These are phyloP conservation scores for Sporobolomyces phaffii DNA, from an alignment of 768 basidiomycete species.

Conservation along the genomic window DNA sequence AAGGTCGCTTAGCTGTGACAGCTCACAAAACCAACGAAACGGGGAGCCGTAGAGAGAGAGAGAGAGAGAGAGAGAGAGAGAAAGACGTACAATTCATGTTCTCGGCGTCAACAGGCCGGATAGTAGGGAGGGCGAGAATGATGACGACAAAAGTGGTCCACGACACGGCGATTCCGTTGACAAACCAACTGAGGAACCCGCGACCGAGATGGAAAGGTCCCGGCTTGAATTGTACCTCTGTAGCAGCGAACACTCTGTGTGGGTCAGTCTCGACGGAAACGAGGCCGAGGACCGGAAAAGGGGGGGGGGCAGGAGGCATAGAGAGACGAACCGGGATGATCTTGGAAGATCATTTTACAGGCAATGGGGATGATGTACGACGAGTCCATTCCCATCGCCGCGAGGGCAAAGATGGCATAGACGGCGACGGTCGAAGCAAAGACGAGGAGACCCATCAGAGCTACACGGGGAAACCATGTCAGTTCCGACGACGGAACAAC, in stretches of 20 bases:
- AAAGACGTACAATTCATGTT: conserved; percentile 41
- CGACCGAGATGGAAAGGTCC: conserved; percentile 46
- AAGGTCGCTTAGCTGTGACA: no score
- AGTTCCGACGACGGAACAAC: background rate
- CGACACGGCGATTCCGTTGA: conserved; percentile 15
- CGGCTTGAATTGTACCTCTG: conserved; percentile 42
- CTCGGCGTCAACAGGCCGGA: conserved; percentile 15
- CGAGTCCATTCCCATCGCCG: conserved; percentile 34
- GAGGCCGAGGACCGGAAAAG: no score
- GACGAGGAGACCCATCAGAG: conserved; percentile 33
- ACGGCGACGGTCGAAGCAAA: conserved; percentile 41
- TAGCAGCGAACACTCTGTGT: background rate
- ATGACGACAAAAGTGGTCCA: conserved; percentile 46
- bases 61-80: no score
- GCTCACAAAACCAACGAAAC: background rate
- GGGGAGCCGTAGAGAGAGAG: no score
- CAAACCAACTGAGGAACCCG: conserved; percentile 11
- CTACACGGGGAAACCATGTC: background rate
- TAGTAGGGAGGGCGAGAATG: conserved; percentile 42
- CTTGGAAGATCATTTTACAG: conserved; percentile 36
- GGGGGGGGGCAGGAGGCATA: background rate
- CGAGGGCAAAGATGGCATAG: conserved; percentile 40
- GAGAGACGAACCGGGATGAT: conserved; percentile 41
- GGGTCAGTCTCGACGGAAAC: background rate
- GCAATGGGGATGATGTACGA: conserved; percentile 39